Evolutionary conservation across 2,329 filamentous ascomycete genomes (phyloP), one percentile per base, ranked within the genome.

Genomic region (Arthroderma sp.): DNA sequence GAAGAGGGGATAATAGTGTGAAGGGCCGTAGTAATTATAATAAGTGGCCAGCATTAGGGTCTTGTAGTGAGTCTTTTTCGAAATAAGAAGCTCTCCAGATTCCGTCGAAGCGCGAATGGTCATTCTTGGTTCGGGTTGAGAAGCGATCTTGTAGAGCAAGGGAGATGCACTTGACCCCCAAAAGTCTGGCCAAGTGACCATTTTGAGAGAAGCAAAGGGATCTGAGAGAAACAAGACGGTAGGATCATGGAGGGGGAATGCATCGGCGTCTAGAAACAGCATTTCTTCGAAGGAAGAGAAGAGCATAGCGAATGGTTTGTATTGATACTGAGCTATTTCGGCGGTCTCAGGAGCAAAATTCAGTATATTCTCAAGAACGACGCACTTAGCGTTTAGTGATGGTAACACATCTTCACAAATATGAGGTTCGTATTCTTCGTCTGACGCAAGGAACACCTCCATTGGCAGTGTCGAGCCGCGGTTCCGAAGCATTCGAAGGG

Each of bases 251-350:
- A 72, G 45, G 1, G 69, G 64, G 33, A 72, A 68, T 36, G 62
- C 61, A 41, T 72, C 70, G 1, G 66, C 67, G 45, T 73, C 70
- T 10, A 73, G 55, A 51, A 70, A 72, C 4, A 73, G 57, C 6
- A 72, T 60, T 28, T 70, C 59, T 47, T 70, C 64, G 44, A 73
- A 74, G 0, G 67, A 67, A 5, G 67, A 71, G 51, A 72, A 69
- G 4, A 73, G 56, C 53, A 73, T 65, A 1, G 69, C 64, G 31
- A 73, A 64, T 1, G 61, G 57, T 50, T 73, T 73, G 52, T 68
- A 63, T 49, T 72, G 70, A 52, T 68, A 73, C 33, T 64, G 61
- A 10, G 58, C 53, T 40, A 72, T 61, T 8, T 60, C 52, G 29
- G 59, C 52, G 4, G 51, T 43, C 4, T 52, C 51, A 0, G 57